These are phyloP conservation scores for Hypoxylon sp. DNA, from an alignment of 2,329 filamentous ascomycete species.

Conservation along the genomic window DNA sequence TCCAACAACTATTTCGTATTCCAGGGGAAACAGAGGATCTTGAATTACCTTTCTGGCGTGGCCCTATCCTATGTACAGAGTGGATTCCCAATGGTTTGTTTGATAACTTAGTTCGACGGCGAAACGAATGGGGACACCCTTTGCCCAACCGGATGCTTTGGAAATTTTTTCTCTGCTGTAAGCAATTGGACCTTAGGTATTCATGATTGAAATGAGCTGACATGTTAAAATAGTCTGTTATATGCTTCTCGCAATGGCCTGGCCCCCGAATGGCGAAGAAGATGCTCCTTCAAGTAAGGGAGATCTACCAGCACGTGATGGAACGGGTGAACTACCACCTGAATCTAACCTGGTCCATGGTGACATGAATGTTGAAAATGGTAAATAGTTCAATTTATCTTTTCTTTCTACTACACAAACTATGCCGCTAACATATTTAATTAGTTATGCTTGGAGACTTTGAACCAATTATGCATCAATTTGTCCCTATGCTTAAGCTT, in stretches of 20 bases:
- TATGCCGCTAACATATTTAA: not conserved
- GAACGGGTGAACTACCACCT: slow-evolving; percentile 20
- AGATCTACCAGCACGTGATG: slow-evolving; percentile 25
- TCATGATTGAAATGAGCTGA: not conserved
- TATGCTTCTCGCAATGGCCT: slow-evolving; percentile 45
- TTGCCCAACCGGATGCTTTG: slow-evolving; percentile 49
- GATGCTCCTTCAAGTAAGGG: slow-evolving; percentile 16
- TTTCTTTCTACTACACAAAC: not conserved
- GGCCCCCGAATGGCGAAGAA: slow-evolving; percentile 27
- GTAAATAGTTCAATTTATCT: slow-evolving; percentile 17
- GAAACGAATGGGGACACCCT: slow-evolving; percentile 32
- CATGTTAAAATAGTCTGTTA: slow-evolving; percentile 37
- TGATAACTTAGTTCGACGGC: slow-evolving; percentile 31
- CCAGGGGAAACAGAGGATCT: slow-evolving; percentile 4
- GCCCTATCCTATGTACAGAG: slow-evolving; percentile 39
- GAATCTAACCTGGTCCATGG: slow-evolving; percentile 41
- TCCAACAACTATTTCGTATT: slow-evolving; percentile 37
- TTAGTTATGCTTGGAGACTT: slow-evolving; percentile 47
- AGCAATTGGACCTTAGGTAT: not conserved
- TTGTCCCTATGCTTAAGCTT: slow-evolving; percentile 41
- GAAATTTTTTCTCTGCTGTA: slow-evolving; percentile 47
- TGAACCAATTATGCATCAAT: slow-evolving; percentile 36
- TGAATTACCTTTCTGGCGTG: slow-evolving; percentile 18
- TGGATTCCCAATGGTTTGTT: slow-evolving; percentile 46
- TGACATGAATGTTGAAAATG: slow-evolving; percentile 44